phyloP scores from a whole-genome alignment of 257 asterid species.

The Ophiorrhiza pumila region DNA sequence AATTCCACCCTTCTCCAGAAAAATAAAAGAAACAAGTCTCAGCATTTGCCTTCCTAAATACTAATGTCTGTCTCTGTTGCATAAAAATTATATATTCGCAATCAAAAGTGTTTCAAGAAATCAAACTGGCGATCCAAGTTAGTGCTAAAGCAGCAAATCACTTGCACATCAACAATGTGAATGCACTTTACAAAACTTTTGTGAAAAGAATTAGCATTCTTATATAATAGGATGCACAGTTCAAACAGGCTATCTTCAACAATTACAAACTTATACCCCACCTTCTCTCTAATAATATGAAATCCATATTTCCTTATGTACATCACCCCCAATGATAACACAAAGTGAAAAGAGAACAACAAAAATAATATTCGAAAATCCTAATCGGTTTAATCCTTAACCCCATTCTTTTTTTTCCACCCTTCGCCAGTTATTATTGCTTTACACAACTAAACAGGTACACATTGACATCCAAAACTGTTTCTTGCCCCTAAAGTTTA shows the following conservation, averaged over 20 bases:
- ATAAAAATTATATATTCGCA: neutral
- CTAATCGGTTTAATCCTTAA: conserved; percentile 11
- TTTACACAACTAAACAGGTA: conserved; percentile 9
- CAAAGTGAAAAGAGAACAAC: conserved; percentile 16
- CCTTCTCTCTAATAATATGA: neutral
- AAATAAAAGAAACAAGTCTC: neutral
- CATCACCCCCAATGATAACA: conserved; percentile 32
- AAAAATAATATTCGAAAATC: conserved; percentile 7
- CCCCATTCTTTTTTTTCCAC: conserved; percentile 15
- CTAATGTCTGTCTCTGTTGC: neutral
- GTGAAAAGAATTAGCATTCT: conserved; percentile 21
- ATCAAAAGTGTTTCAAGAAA: neutral
- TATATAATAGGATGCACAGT: conserved; percentile 17
- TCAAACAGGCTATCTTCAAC: conserved; percentile 9
- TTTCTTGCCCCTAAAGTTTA: neutral
- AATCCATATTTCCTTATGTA: conserved; percentile 24
- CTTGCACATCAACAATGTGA: too few relatives aligned
- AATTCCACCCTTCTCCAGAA: neutral
- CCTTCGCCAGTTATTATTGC: conserved; percentile 25
- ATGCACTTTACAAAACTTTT: conserved; percentile 4
- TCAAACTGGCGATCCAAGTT: neutral
- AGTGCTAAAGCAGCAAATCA: neutral
- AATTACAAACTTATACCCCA: conserved; percentile 31
- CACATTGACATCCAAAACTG: conserved; percentile 22
- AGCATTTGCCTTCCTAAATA: neutral